A percentile compares a stretch with the other conserved stretches of the same genome.
Evolutionary conservation across 2,329 filamentous ascomycete genomes (phyloP).

Genomic region (Ramularia collo-cygni): DNA sequence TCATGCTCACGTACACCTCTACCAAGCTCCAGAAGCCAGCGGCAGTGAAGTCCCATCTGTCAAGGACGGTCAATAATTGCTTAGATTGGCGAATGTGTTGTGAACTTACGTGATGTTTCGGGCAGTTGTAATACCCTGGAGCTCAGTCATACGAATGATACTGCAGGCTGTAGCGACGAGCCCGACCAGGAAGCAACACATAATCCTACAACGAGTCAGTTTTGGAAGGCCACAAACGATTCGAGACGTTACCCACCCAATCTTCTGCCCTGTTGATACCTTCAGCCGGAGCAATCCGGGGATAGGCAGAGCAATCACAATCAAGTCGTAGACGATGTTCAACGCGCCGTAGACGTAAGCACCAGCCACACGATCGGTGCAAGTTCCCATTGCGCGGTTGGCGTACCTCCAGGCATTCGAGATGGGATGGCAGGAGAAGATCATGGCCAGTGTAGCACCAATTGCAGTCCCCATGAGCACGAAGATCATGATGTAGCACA

Average conservation of each 20-base stretch:
- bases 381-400: constrained; percentile 3
- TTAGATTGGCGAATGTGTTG: not conserved
- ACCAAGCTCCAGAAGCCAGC: constrained; percentile 6
- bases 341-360: constrained; percentile 8
- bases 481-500: constrained; percentile 2
- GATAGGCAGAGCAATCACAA: constrained; percentile 11
- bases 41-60: constrained; percentile 6
- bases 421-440: not conserved
- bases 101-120: constrained; percentile 7
- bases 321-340: constrained; percentile 10
- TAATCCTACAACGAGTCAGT: constrained; percentile 1
- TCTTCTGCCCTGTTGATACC: constrained; percentile 8
- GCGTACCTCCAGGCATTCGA: not conserved
- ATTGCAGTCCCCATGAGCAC: not conserved
- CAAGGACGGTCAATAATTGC: not conserved
- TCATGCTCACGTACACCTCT: constrained; percentile 16
- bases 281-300: constrained; percentile 9
- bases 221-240: not conserved
- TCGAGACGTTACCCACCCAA: constrained; percentile 5
- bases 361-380: constrained; percentile 8
- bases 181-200: constrained; percentile 12
- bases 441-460: not conserved
- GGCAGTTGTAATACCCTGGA: constrained; percentile 5
- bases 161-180: constrained; percentile 12
- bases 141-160: constrained; percentile 8